Evolutionary conservation across 495 filamentous ascomycete species (phyloP).

Genomic region (Cercophora sp.): DNA sequence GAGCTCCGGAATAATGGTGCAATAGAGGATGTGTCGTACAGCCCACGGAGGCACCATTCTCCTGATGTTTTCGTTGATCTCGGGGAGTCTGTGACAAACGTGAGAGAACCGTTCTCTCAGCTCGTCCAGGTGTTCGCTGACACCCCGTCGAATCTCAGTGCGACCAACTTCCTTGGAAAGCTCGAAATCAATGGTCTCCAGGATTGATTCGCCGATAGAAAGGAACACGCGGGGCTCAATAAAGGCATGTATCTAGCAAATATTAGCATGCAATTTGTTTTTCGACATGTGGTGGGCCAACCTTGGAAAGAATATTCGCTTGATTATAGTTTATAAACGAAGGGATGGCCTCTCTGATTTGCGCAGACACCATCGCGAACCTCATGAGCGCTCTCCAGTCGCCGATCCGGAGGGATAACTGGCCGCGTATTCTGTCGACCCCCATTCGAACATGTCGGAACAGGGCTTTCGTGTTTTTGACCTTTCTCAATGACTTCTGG

Average conservation of each 20-base stretch:
- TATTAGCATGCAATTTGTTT: too few species aligned
- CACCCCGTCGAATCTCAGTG: constrained; percentile 66
- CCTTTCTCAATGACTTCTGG: constrained; percentile 59
- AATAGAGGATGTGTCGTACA: constrained; percentile 54
- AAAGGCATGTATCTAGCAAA: constrained; percentile 29
- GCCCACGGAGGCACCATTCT: constrained; percentile 58
- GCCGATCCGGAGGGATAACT: constrained; percentile 53
- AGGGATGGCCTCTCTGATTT: constrained; percentile 61
- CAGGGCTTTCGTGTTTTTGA: constrained; percentile 74
- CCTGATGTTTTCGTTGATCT: constrained; percentile 59
- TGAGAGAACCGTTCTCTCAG: constrained; percentile 76
- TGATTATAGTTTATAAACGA: constrained; percentile 56
- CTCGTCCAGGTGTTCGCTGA: constrained; percentile 72
- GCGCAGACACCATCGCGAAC: constrained; percentile 54
- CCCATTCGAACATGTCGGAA: constrained; percentile 73
- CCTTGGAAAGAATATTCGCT: constrained; percentile 57
- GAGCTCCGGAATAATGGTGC: constrained; percentile 82
- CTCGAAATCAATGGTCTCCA: constrained; percentile 77
- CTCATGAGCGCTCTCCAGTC: constrained; percentile 66
- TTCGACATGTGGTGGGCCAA: constrained; percentile 31
- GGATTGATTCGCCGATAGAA: constrained; percentile 64
- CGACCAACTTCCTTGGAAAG: constrained; percentile 68
- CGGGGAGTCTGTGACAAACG: constrained; percentile 65
- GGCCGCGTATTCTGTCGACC: constrained; percentile 59
- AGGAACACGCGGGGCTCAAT: constrained; percentile 55